These are phyloP conservation scores for Psidium friedrichsthalianum DNA, from an alignment of 345 rosid species.

Conservation along the genomic window DNA sequence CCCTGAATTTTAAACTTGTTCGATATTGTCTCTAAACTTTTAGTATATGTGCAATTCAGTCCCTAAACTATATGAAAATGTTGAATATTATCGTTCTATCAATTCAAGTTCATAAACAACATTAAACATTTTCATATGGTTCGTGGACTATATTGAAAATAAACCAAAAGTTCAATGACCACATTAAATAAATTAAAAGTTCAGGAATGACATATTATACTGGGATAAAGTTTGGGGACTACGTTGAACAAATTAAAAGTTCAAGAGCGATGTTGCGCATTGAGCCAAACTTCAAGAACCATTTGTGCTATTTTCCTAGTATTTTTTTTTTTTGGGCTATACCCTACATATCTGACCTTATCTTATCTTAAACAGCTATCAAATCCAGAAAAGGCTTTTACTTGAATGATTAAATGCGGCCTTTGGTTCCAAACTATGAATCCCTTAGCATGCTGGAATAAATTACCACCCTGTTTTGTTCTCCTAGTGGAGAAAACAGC, in stretches of 20 bases:
- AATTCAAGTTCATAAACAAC: too few species aligned
- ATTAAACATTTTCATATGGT: too few species aligned
- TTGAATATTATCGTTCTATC: neutral
- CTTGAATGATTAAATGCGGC: too few species aligned
- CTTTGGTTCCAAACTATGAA: neutral
- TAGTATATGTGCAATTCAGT: neutral
- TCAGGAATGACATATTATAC: too few species aligned
- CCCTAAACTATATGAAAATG: neutral
- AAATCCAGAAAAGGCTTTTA: too few species aligned
- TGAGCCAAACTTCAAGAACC: neutral
- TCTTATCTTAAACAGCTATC: too few species aligned
- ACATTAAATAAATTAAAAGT: too few species aligned
- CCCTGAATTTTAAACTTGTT: too few species aligned
- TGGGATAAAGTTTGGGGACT: neutral
- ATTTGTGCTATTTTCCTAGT: neutral
- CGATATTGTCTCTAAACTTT: neutral
- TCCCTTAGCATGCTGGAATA: neutral
- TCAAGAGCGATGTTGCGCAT: neutral
- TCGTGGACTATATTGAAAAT: neutral
- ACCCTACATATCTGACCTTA: too few species aligned
- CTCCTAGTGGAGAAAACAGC: neutral
- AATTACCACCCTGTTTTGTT: neutral
- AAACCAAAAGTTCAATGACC: neutral
- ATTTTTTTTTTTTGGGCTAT: too few species aligned
- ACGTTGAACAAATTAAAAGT: neutral